Base-by-base conservation (phyloP, 768 basidiomycete genomes). In the Boletus rubescentipes region DNA sequence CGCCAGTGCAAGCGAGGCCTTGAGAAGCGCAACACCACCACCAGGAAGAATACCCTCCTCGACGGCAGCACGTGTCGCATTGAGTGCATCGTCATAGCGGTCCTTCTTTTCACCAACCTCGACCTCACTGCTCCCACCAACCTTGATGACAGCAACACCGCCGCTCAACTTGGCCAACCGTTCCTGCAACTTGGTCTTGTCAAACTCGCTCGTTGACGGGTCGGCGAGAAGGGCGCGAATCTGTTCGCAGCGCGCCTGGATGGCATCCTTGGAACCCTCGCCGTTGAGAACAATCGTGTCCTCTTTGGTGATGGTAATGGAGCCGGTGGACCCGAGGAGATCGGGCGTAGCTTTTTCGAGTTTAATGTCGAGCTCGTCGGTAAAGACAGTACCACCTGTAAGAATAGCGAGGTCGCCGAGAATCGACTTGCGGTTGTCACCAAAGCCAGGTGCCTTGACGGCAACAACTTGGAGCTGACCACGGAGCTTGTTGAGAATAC, bases 61-160 rank as follows among this genome's bases (percentile, higher is more conserved):
- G 30, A 98, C 96, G 41, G 96, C 95, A 20, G 96, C 95, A 40
- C 96, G 89, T 5, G 95, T 98, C 15, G 95, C 95, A 72, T 96
- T 97, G 44, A 98, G 80, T 1, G 95, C 95, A 68, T 96, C 93
- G 63, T 98, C 94, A 67, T 97, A 98, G 36, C 95, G 82, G 70
- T 98, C 96, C 85, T 98, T 97, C 91, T 98, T 98, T 82, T 98
- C 96, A 14, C 94, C 82, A 56, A 98, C 95, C 75, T 98, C 96
- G 49, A 98, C 95, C 72, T 98, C 96, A 51, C 81, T 85, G 18
- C 87, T 76, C 20, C 96, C 96, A 49, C 96, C 96, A 58, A 98
- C 96, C 75, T 93, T 94, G 82, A 98, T 98, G 73, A 98, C 95
- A 16, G 96, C 96, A 42, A 98, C 96, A 74, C 96, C 95, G 38